Conservation (phyloP, 805 yeast species). For the Ogataea populi-albae region DNA sequence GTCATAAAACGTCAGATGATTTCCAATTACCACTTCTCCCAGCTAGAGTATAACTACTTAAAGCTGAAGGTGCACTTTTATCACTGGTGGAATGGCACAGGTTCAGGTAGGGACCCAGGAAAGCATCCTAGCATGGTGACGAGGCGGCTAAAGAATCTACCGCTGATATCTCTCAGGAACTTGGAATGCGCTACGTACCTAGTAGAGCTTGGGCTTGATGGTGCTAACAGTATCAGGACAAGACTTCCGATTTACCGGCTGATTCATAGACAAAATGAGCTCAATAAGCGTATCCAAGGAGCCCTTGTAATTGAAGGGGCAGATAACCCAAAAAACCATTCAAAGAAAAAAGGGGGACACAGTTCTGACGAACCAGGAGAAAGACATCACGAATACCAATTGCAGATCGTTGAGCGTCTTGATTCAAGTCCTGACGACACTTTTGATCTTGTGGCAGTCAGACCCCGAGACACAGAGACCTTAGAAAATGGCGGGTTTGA, state of each 20-base stretch:
- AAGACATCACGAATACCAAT: not conserved
- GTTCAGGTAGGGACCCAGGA: constrained; percentile 21
- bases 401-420: constrained; percentile 2
- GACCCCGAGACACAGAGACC: too few species aligned
- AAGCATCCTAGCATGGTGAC: constrained; percentile 23
- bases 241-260: constrained; percentile 8
- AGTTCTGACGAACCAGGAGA: not conserved
- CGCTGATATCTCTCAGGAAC: constrained; percentile 27
- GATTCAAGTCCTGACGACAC: constrained; percentile 1
- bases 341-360: not conserved
- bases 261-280: constrained; percentile 25
- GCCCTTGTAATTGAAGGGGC: constrained; percentile 1
- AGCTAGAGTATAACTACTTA: constrained; percentile 18
- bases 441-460: not conserved
- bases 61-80: constrained; percentile 23
- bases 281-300: constrained; percentile 14
- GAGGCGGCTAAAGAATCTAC: constrained; percentile 24
- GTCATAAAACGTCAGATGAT: constrained; percentile 5
- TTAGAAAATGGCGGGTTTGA: constrained; percentile 1
- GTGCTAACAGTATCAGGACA: constrained; percentile 5
- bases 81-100: constrained; percentile 28
- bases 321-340: not conserved
- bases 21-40: constrained; percentile 24
- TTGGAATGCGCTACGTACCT: constrained; percentile 20
- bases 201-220: constrained; percentile 11